A percentile compares a stretch with the other conserved stretches of the same genome.
phyloP scores from a whole-genome alignment of 2,329 filamentous ascomycete genomes.

The Fusarium domesticum region DNA sequence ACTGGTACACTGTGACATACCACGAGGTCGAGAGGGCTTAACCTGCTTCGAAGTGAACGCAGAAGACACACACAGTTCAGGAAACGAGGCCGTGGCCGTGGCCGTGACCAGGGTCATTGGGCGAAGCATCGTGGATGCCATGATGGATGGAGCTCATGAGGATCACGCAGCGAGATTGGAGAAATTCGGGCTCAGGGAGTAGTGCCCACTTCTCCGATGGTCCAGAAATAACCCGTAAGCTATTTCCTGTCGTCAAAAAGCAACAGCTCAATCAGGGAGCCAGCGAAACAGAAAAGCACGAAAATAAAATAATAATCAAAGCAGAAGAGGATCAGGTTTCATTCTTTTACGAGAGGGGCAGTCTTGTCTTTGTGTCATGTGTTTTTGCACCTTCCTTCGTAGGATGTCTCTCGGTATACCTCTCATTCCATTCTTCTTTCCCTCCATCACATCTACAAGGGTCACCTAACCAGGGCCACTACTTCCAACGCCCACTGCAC shows the following conservation, averaged over 20 bases:
- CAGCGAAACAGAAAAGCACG: not conserved
- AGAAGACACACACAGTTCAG: slow-evolving; percentile 32
- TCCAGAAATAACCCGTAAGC: slow-evolving; percentile 3
- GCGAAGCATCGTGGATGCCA: slow-evolving; percentile 36
- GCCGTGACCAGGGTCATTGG: slow-evolving; percentile 31
- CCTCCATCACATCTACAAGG: not conserved
- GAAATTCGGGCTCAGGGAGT: slow-evolving; percentile 3
- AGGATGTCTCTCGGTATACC: slow-evolving; percentile 5
- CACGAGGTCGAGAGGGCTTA: slow-evolving; percentile 21
- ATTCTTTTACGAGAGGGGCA: slow-evolving; percentile 12
- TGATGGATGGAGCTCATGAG: slow-evolving; percentile 32
- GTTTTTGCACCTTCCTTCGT: slow-evolving; percentile 12
- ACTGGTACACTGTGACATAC: slow-evolving; percentile 9
- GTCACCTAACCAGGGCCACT: slow-evolving; percentile 5
- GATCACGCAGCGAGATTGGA: slow-evolving; percentile 15
- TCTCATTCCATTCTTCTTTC: slow-evolving; percentile 10
- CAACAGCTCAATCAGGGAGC: not conserved
- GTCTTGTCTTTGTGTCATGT: slow-evolving; percentile 21
- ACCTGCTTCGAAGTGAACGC: slow-evolving; percentile 26
- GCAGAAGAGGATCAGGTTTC: slow-evolving; percentile 1
- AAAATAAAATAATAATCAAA: slow-evolving; percentile 6
- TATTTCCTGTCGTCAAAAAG: not conserved
- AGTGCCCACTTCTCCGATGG: slow-evolving; percentile 1
- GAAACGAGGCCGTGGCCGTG: slow-evolving; percentile 22
- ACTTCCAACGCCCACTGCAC: slow-evolving; percentile 6